Evolutionary conservation across 2,329 filamentous ascomycete species (phyloP), one percentile per base, ranked within the genome.

Genomic region (Paecilomyces fulvus): DNA sequence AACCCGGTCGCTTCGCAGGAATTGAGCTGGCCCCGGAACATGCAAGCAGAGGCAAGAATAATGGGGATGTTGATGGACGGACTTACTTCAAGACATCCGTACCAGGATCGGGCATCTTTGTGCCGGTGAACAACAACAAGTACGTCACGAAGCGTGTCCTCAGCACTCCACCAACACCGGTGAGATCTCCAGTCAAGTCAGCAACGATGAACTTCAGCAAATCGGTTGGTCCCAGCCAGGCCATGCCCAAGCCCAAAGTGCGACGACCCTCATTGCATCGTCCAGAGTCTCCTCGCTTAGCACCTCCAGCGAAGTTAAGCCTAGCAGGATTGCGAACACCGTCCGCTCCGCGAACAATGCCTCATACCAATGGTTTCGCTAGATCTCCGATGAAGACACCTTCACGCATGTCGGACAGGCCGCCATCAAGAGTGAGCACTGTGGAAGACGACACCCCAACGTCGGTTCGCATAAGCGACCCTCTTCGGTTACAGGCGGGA

Each of bases 1-100:
- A 96, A 78, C 90, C 88, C 64, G 94, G 94, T 53, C 83, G 83
- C 20, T 99, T 99, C 78, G 91, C 90, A 30, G 94, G 94, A 50
- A 89, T 99, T 33, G 94, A 99, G 73, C 80, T 99, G 60, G 84
- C 87, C 65, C 78, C 83, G 54, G 89, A 95, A 63, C 95, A 87
- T 76, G 89, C 91, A 31, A 73, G 80, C 53, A 84, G 88, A 68
- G 94, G 94, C 31, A 99, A 99, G 79, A 99, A 99, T 69, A 95
- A 83, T 66, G 94, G 94, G 61, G 92, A 96, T 72, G 94, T 97
- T 55, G 92, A 97, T 64, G 94, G 92, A 46, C 78, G 77, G 58
- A 78, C 77, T 56, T 99, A 99, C 75, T 99, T 99, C 71, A 80
- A 79, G 33, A 96, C 94, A 10, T 81, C 81, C 2, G 75, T 86